Base-by-base conservation (phyloP, 768 basidiomycete genomes). In the Hericium alpestre region DNA sequence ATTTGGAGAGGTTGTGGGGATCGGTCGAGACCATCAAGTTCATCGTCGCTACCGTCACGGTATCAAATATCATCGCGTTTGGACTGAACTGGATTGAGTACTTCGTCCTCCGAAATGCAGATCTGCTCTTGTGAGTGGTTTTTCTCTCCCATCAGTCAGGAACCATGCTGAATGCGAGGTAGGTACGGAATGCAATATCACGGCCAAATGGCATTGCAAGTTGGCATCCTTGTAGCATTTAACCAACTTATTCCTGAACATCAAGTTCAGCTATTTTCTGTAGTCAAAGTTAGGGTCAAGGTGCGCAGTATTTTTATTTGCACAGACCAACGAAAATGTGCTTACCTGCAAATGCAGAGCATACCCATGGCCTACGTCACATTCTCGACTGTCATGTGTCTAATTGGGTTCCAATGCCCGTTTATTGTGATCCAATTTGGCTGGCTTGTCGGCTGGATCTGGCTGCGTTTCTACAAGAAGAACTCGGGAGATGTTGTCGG, bases 181-280 rank as follows among this genome's bases (percentile, higher is more conserved):
- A 96, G 95, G 47, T 91, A 87, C 71, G 90, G 86, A 39, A 87
- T 90, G 80, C 76, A 80, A 48, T 96, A 95, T 67, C 92, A 90
- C 65, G 96, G 96, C 46, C 87, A 93, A 71, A 92, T 89, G 79
- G 88, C 91, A 5, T 76, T 99, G 18, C 91, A 96, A 65, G 86
- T 85, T 53, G 87, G 86, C 2, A 76, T 94, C 59, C 76, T 99
- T 38, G 96, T 99, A 55, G 95, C 94, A 6, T 97, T 97, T 72
- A 98, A 94, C 3, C 96, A 99, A 70, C 72, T 96, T 55, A 98
- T 98, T 63, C 95, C 95, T 37, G 96, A 99, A 71, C 94, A 99
- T 65, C 95, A 98, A 71, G 85, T 99, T 13, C 96, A 98, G 69
- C 66, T 98, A 16, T 76, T 98, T 58, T 93, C 93, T 38, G 72